Conservation (phyloP, 352 stramenopile species). For the Phytophthora citricola region DNA sequence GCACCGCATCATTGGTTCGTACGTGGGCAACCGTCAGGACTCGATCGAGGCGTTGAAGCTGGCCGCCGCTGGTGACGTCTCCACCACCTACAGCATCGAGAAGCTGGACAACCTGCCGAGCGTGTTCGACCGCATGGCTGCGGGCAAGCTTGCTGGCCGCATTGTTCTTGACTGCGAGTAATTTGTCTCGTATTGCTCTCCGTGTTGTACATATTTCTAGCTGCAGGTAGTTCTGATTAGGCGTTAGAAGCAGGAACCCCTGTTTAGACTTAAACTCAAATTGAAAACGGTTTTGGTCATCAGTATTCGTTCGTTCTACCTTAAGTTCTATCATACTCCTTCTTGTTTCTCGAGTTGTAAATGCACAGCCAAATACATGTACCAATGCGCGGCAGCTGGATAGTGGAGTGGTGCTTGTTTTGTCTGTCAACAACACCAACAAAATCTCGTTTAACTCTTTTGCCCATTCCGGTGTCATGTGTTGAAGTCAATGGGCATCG, state of each 20-base stretch:
- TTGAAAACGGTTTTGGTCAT: too few relatives aligned
- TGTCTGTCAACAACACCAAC: too few relatives aligned
- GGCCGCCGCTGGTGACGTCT: conserved; percentile 50
- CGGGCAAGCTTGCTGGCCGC: conserved; percentile 46
- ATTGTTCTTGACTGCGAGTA: conserved; percentile 63
- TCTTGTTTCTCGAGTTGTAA: too few relatives aligned
- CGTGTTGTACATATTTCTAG: conserved; percentile 31
- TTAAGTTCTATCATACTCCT: too few relatives aligned
- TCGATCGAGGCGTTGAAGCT: conserved; percentile 61
- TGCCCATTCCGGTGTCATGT: not conserved
- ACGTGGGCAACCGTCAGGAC: conserved; percentile 66
- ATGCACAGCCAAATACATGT: too few relatives aligned
- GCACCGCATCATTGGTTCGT: conserved; percentile 58
- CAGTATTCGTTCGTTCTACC: too few relatives aligned
- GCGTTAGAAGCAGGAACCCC: conserved; percentile 16
- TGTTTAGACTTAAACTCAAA: too few relatives aligned
- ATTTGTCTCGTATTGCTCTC: conserved; percentile 15
- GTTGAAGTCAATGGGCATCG: not conserved
- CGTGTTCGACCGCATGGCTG: conserved; percentile 58
- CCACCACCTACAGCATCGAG: conserved; percentile 54
- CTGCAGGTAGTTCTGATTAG: conserved; percentile 17
- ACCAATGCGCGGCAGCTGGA: too few relatives aligned
- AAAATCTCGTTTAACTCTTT: not conserved
- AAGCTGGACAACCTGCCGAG: conserved; percentile 45
- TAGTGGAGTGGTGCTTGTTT: too few relatives aligned